Conservation (phyloP, 305 asterid genomes). For the Fraxinus velutina region DNA sequence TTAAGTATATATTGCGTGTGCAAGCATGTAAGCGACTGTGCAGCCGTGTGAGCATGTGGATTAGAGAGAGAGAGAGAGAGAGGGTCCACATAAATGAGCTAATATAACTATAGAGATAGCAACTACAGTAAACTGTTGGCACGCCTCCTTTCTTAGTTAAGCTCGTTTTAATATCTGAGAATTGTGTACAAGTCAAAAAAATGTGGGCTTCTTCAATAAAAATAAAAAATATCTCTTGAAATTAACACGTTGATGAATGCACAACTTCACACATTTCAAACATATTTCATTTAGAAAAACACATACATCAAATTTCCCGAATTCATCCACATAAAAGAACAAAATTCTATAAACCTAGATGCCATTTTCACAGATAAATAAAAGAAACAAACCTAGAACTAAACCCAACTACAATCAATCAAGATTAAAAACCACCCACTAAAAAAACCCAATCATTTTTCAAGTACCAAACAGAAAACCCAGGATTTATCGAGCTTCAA, state of each 20-base stretch:
- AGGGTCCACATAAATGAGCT: background rate
- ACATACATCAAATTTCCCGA: background rate
- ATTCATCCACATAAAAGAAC: constrained; percentile 15
- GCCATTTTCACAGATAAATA: background rate
- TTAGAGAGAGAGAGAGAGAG: background rate
- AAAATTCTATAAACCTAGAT: constrained; percentile 25
- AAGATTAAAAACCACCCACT: constrained; percentile 1
- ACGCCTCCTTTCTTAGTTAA: background rate
- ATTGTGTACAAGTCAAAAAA: background rate
- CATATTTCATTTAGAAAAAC: background rate
- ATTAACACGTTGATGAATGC: background rate
- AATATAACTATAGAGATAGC: background rate
- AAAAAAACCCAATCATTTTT: background rate
- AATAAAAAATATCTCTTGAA: background rate
- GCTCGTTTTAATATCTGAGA: background rate
- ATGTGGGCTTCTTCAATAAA: background rate
- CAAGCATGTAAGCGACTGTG: background rate
- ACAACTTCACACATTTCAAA: background rate
- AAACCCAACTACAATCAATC: constrained; percentile 3
- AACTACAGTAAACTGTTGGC: background rate
- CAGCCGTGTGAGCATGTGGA: background rate
- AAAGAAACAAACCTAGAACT: background rate
- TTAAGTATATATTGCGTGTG: background rate
- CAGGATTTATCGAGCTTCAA: background rate
- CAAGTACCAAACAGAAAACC: background rate